A percentile compares a stretch with the other conserved stretches of the same genome.
Evolutionary conservation across 1,284 basidiomycete species (phyloP).

Genomic region (Macrocystidia cucumis): DNA sequence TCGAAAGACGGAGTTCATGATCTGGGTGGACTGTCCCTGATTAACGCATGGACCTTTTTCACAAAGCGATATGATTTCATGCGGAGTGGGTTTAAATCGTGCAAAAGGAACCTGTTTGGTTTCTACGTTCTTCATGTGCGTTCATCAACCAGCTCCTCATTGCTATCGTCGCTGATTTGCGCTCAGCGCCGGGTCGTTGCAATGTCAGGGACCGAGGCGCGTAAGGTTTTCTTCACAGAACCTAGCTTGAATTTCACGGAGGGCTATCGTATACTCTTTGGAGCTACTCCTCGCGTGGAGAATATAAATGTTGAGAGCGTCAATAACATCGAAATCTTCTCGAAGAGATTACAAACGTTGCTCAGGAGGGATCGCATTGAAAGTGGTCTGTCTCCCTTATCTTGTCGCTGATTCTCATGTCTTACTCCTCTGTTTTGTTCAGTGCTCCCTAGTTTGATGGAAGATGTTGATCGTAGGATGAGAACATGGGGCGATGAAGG

Average conservation of each 20-base stretch:
- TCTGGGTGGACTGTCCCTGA: conserved; percentile 12
- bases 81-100: conserved; percentile 10
- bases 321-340: conserved; percentile 9
- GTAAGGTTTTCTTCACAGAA: conserved; percentile 23
- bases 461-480: conserved; percentile 22
- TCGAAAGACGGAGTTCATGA: no score
- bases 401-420: neutral
- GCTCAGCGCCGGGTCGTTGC: conserved; percentile 24
- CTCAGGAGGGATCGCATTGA: conserved; percentile 15
- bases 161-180: neutral
- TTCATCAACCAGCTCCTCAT: conserved; percentile 2
- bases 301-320: conserved; percentile 22
- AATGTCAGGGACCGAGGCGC: conserved; percentile 21
- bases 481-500: conserved; percentile 22
- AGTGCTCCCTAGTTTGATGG: conserved; percentile 24
- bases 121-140: conserved; percentile 13
- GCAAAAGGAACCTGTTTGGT: conserved; percentile 13
- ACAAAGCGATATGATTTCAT: conserved; percentile 13
- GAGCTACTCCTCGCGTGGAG: conserved; percentile 18
- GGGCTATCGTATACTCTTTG: conserved; percentile 28
- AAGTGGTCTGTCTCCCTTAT: conserved; percentile 7
- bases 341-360: conserved; percentile 11
- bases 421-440: neutral
- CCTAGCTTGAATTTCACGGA: conserved; percentile 20
- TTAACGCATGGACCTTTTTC: conserved; percentile 15